phyloP scores from a whole-genome alignment of 202 grass and related monocot species.

The Brachypodium distachyon region DNA sequence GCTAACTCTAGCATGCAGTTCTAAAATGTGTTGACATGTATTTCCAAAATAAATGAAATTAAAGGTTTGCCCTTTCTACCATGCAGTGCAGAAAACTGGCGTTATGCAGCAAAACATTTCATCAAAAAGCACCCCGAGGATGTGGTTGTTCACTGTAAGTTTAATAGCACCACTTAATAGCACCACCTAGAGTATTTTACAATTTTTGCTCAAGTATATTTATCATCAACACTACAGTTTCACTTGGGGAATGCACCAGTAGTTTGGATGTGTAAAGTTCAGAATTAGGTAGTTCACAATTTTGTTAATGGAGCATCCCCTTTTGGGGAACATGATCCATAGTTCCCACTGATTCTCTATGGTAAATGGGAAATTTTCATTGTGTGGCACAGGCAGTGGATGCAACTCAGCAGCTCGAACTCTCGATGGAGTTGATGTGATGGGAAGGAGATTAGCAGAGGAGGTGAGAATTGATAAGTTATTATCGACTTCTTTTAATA shows the following conservation, averaged over 20 bases:
- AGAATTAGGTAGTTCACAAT: neutral
- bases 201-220: neutral
- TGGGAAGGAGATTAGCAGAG: slow-evolving; percentile 82
- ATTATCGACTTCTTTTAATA: no score
- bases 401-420: slow-evolving; percentile 63
- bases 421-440: slow-evolving; percentile 77
- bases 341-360: neutral
- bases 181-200: neutral
- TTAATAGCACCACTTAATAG: neutral
- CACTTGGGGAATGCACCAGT: neutral
- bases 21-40: neutral
- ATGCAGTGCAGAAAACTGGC: slow-evolving; percentile 81
- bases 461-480: slow-evolving; percentile 42
- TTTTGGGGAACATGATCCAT: neutral
- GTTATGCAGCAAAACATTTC: slow-evolving; percentile 70
- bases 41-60: neutral
- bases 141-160: slow-evolving; percentile 79
- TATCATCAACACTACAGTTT: neutral
- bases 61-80: slow-evolving; percentile 9
- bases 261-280: neutral
- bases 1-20: neutral
- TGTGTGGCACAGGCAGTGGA: slow-evolving; percentile 53
- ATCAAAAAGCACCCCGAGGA: slow-evolving; percentile 70
- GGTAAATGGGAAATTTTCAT: neutral
- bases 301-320: neutral